phyloP scores from a whole-genome alignment of 2,329 filamentous ascomycete genomes.

The Colletotrichum musicola region DNA sequence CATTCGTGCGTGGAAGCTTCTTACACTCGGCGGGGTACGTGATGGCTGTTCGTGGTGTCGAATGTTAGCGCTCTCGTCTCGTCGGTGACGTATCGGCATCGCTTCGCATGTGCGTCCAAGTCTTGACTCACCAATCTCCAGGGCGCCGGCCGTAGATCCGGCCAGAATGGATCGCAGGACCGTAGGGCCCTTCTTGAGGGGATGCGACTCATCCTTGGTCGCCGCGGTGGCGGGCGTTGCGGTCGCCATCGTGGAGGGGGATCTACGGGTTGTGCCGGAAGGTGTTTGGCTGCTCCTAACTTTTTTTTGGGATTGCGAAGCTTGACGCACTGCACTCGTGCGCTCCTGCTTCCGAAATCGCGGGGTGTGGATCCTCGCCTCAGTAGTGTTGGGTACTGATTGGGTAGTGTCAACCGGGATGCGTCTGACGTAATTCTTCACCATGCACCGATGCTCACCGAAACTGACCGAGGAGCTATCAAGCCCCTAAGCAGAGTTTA shows the following conservation, averaged over 20 bases:
- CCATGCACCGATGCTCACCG: slow-evolving; percentile 4
- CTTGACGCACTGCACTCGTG: slow-evolving; percentile 24
- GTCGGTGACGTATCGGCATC: background rate
- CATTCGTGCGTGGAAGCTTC: slow-evolving; percentile 45
- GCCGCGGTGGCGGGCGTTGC: slow-evolving; percentile 40
- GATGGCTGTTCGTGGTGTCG: slow-evolving; percentile 66
- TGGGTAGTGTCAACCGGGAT: slow-evolving; percentile 18
- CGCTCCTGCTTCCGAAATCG: slow-evolving; percentile 34
- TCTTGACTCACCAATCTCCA: slow-evolving; percentile 82
- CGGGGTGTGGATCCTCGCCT: slow-evolving; percentile 28
- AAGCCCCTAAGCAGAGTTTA: no score
- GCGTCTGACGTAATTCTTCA: slow-evolving; percentile 29
- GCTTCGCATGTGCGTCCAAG: background rate
- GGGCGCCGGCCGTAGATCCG: slow-evolving; percentile 90
- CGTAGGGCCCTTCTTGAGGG: slow-evolving; percentile 72
- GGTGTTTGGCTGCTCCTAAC: background rate
- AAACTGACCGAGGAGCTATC: background rate
- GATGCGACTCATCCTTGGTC: slow-evolving; percentile 42
- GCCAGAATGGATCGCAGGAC: slow-evolving; percentile 90
- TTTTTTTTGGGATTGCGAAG: slow-evolving; percentile 19
- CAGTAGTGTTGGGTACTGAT: background rate
- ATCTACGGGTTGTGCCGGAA: slow-evolving; percentile 20
- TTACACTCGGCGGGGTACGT: slow-evolving; percentile 95
- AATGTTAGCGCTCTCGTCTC: slow-evolving; percentile 42
- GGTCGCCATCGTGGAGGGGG: slow-evolving; percentile 32